A percentile compares a stretch with the other conserved stretches of the same genome.
Evolutionary conservation across 2,329 filamentous ascomycete genomes (phyloP).

Genomic region (Fusarium solani-melongenae): DNA sequence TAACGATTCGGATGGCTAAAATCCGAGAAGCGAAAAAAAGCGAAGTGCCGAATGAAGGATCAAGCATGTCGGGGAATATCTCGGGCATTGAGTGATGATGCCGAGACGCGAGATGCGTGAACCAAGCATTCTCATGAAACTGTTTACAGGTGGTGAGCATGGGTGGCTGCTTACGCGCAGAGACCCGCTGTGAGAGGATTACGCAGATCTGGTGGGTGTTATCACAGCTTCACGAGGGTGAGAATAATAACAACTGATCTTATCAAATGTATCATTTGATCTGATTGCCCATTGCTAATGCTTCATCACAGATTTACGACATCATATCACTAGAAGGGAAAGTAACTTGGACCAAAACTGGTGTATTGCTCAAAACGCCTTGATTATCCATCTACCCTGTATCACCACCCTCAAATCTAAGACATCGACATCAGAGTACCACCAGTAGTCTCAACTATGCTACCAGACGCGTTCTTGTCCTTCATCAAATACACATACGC

Average conservation of each 20-base stretch:
- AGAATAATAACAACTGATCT: not conserved
- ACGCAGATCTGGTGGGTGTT: not conserved
- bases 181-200: not conserved
- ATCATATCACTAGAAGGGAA: not conserved
- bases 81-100: not conserved
- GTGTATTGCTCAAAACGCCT: not conserved
- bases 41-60: slow-evolving; percentile 15
- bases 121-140: not conserved
- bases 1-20: not conserved
- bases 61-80: not conserved
- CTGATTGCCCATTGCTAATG: not conserved
- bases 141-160: not conserved
- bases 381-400: not conserved
- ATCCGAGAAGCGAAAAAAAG: slow-evolving; percentile 23
- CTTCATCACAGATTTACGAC: not conserved
- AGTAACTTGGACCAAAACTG: not conserved
- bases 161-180: not conserved
- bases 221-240: not conserved
- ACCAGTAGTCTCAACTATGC: slow-evolving; percentile 33
- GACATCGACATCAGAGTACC: slow-evolving; percentile 30
- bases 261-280: not conserved
- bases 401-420: not conserved
- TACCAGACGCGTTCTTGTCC: slow-evolving; percentile 35
- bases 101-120: slow-evolving; percentile 19
- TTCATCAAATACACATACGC: slow-evolving; percentile 40